phyloP scores from a whole-genome alignment of 495 filamentous ascomycete genomes.

The Xylaria curta region DNA sequence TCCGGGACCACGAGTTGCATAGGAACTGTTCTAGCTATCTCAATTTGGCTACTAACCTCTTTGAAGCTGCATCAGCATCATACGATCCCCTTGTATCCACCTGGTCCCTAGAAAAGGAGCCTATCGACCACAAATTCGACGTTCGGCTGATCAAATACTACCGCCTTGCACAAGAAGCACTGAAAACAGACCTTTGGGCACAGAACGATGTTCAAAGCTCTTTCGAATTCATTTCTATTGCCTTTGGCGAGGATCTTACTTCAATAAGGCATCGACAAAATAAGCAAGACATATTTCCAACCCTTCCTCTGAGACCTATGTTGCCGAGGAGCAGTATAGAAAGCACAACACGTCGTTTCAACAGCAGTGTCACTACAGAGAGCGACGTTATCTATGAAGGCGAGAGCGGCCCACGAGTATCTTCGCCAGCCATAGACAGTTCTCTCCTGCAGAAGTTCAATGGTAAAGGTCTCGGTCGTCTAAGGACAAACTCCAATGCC shows the following conservation, averaged over 20 bases:
- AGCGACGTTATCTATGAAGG: neutral
- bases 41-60: neutral
- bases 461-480: neutral
- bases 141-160: slow-evolving; percentile 37
- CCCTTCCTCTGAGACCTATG: neutral
- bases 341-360: neutral
- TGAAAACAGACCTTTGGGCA: neutral
- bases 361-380: neutral
- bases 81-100: slow-evolving; percentile 34
- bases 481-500: slow-evolving; percentile 16
- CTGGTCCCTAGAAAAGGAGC: slow-evolving; percentile 38
- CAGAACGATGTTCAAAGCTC: neutral
- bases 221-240: neutral
- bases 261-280: neutral
- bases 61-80: slow-evolving; percentile 21
- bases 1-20: neutral
- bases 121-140: slow-evolving; percentile 30
- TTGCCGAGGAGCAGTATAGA: neutral
- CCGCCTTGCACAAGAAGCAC: slow-evolving; percentile 32
- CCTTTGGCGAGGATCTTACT: neutral
- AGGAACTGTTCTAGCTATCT: neutral
- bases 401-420: neutral
- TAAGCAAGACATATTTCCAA: neutral
- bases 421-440: neutral
- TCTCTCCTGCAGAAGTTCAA: neutral